These are phyloP conservation scores for Tardiomyces depauwii DNA, from an alignment of 1,139 yeast species.

Conservation along the genomic window DNA sequence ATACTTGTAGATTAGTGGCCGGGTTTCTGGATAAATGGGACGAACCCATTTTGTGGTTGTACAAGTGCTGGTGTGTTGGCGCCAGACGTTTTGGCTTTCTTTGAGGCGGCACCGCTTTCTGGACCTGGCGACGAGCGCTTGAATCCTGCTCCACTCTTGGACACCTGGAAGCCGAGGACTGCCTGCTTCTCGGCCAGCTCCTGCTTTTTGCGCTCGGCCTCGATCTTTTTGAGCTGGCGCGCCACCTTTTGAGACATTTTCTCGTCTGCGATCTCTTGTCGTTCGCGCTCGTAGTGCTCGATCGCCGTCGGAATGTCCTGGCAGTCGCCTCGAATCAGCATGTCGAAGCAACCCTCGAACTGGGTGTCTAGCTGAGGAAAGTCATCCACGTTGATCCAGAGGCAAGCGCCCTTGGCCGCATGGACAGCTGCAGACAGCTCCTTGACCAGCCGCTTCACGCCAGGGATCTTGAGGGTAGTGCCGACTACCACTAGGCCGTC, in stretches of 20 bases:
- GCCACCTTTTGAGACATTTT: slow-evolving; percentile 5
- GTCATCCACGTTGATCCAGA: slow-evolving; percentile 46
- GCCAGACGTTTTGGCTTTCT: slow-evolving; percentile 1
- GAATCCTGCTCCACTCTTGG: slow-evolving; percentile 2
- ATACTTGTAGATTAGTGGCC: too few species aligned
- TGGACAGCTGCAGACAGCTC: slow-evolving; percentile 60
- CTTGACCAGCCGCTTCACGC: slow-evolving; percentile 65
- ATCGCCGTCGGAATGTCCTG: slow-evolving; percentile 35
- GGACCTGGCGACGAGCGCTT: too few species aligned
- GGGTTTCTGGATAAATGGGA: too few species aligned
- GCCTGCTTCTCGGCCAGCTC: slow-evolving; percentile 4
- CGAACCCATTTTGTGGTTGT: too few species aligned
- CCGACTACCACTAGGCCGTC: slow-evolving; percentile 79
- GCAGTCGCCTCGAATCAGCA: slow-evolving; percentile 50
- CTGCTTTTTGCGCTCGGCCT: slow-evolving; percentile 3
- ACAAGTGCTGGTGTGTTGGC: too few species aligned
- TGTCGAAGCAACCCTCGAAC: slow-evolving; percentile 41
- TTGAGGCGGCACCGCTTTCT: too few species aligned
- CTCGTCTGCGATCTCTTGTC: slow-evolving; percentile 6
- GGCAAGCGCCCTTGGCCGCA: slow-evolving; percentile 42
- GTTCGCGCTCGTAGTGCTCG: slow-evolving; percentile 21
- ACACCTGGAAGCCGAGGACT: slow-evolving; percentile 5
- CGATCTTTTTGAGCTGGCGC: neutral
- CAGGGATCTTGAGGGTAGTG: slow-evolving; percentile 78
- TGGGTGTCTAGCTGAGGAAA: slow-evolving; percentile 34